Evolutionary conservation across 225 moss, liverwort and hornwort species (phyloP).

Genomic region (Physcomitrellopsis africana): DNA sequence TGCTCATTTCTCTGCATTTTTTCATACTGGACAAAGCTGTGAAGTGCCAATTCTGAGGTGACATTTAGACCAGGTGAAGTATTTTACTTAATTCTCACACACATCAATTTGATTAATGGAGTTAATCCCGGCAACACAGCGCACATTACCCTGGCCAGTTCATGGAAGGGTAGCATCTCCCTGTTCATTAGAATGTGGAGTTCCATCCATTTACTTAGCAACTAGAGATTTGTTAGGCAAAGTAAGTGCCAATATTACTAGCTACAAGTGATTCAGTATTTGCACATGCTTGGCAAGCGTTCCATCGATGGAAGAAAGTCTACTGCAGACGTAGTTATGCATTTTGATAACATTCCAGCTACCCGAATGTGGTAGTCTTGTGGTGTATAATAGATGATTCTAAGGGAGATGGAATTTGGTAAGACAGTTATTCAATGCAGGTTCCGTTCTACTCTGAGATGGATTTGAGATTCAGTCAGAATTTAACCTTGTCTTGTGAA

Average conservation of each 20-base stretch:
- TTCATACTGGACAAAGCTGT: not conserved
- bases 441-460: constrained; percentile 14
- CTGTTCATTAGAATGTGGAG: constrained; percentile 13
- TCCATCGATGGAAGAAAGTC: not conserved
- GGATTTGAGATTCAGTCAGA: constrained; percentile 5
- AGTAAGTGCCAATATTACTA: not conserved
- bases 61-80: not conserved
- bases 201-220: not conserved
- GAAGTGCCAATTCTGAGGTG: constrained; percentile 13
- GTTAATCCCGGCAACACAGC: not conserved
- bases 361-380: constrained; percentile 29
- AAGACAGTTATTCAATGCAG: constrained; percentile 4
- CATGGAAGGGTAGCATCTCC: not conserved
- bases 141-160: constrained; percentile 1
- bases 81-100: not conserved
- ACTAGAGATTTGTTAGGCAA: not conserved
- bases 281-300: constrained; percentile 15
- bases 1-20: not conserved
- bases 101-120: constrained; percentile 7
- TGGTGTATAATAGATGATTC: constrained; percentile 47
- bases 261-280: constrained; percentile 5
- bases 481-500: constrained; percentile 1
- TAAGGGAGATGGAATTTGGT: constrained; percentile 21
- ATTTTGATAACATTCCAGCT: constrained; percentile 18
- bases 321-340: constrained; percentile 16